phyloP scores from a whole-genome alignment of 768 basidiomycete genomes.

The Kwoniella dendrophila region DNA sequence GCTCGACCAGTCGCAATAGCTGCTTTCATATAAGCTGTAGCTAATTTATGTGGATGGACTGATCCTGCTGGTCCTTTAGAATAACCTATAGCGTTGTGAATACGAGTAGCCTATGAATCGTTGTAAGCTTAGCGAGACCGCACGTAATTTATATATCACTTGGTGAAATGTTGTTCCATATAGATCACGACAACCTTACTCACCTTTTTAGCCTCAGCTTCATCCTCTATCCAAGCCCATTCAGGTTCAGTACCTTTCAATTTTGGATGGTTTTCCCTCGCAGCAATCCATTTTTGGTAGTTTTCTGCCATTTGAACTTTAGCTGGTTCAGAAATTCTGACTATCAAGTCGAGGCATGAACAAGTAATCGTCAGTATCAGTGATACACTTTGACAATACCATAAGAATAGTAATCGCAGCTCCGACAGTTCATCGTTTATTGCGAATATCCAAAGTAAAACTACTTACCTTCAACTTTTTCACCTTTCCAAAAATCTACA shows the following conservation, averaged over 20 bases:
- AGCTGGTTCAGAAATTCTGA: slow-evolving; percentile 1
- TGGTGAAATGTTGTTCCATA: too few relatives aligned
- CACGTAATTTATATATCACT: too few relatives aligned
- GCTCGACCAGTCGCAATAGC: slow-evolving; percentile 21
- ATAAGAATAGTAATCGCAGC: too few relatives aligned
- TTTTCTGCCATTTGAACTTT: slow-evolving; percentile 3
- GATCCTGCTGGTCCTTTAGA: slow-evolving; percentile 33
- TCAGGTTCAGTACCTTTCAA: slow-evolving; percentile 17
- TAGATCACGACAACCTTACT: too few relatives aligned
- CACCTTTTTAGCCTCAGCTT: slow-evolving; percentile 61
- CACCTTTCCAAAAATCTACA: slow-evolving; percentile 44
- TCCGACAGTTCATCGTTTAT: background rate
- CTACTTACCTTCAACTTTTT: slow-evolving; percentile 41
- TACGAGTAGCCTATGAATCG: slow-evolving; percentile 22
- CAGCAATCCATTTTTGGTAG: slow-evolving; percentile 18
- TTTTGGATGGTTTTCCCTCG: slow-evolving; percentile 10
- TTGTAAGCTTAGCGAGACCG: background rate
- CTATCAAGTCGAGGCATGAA: too few relatives aligned
- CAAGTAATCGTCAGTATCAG: too few relatives aligned
- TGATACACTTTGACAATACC: too few relatives aligned
- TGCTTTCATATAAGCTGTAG: slow-evolving; percentile 27
- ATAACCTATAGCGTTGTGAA: slow-evolving; percentile 15
- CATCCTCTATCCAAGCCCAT: slow-evolving; percentile 58
- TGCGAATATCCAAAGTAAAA: too few relatives aligned
- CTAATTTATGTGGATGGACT: slow-evolving; percentile 41